phyloP scores from a whole-genome alignment of 1,139 yeast genomes.

The Lodderomyces orthopsilosis region DNA sequence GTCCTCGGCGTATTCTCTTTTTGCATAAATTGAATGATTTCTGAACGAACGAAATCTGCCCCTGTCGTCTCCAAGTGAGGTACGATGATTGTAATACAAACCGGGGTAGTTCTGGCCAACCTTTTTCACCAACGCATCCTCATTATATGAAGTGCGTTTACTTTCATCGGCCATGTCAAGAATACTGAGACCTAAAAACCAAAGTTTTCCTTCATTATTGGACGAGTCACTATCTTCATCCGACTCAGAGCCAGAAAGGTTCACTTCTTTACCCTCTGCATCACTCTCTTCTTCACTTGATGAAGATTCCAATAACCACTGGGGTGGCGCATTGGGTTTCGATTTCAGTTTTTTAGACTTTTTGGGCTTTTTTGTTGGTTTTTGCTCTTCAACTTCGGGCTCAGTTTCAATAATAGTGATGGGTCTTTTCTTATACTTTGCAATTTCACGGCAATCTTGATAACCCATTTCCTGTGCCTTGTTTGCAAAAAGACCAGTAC shows the following conservation, averaged over 20 bases:
- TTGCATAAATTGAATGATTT: not conserved
- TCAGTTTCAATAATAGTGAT: not conserved
- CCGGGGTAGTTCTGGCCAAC: conserved; percentile 4
- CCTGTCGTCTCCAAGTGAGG: not conserved
- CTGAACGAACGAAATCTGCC: not conserved
- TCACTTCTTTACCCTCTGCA: not conserved
- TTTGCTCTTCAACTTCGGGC: not conserved
- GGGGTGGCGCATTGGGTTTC: conserved; percentile 4
- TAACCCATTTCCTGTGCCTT: conserved; percentile 7
- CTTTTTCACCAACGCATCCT: conserved; percentile 6
- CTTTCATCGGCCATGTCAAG: not conserved
- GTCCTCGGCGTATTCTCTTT: not conserved
- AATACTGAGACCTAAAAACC: conserved; percentile 10
- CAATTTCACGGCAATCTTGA: conserved; percentile 6
- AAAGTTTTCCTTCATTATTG: conserved; percentile 6
- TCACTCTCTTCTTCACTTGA: conserved; percentile 2
- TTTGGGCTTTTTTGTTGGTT: not conserved
- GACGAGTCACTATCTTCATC: conserved; percentile 1
- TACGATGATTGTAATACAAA: conserved; percentile 4
- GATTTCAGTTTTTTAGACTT: conserved; percentile 3
- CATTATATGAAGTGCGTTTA: conserved; percentile 3
- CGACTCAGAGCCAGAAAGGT: not conserved
- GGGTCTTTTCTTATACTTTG: conserved; percentile 5
- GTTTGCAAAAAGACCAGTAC: conserved; percentile 12
- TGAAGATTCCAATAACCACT: conserved; percentile 2